Evolutionary conservation across 1,284 basidiomycete species (phyloP), one percentile per base, ranked within the genome.

Genomic region (Sanguinoderma infundibulare): DNA sequence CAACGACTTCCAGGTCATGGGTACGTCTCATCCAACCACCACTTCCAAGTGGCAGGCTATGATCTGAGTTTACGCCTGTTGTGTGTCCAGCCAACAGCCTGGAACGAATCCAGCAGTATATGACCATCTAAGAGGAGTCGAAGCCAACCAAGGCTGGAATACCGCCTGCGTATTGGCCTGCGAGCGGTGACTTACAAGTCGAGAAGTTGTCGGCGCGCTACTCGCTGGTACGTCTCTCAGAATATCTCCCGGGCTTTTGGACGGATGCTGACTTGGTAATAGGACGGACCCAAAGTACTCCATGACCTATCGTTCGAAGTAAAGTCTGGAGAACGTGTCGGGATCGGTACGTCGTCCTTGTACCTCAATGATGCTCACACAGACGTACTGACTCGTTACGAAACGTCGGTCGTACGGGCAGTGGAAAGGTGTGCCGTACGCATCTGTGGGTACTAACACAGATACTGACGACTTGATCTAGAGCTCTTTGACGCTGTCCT

Each of bases 131-230:
- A 55, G 89, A 91, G 70, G 91, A 94, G 68, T 81, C 83, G 2
- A 77, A 80, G 53, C 70, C 82, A 1, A 80, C 79, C 0, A 69
- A 74, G 20, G 67, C 73, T 10, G 86, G 86, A 12, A 47, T 72
- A 3, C 91, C 92, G 24, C 90, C 92, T 5, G 92, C 91, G 0
- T 86, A 90, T 61, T 94, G 92, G 92, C 92, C 92, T 0, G 81
- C 88, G 0, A 89, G 86, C 34, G 92, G 92, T 5, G 80, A 85
- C 32, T 75, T 94, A 28, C 73, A 77, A 2, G 87, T 92, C 0
- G 85, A 92, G 66, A 81, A 81, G 32, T 74, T 89, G 14, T 83
- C 80, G 7, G 86, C 87, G 20, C 79, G 81, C 28, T 90, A 89
- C 67, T 83, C 86, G 1, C 55, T 57, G 17, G 61, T 44, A 56